phyloP scores from a whole-genome alignment of 139 green algal genomes.

The Coccomyxa sp. region DNA sequence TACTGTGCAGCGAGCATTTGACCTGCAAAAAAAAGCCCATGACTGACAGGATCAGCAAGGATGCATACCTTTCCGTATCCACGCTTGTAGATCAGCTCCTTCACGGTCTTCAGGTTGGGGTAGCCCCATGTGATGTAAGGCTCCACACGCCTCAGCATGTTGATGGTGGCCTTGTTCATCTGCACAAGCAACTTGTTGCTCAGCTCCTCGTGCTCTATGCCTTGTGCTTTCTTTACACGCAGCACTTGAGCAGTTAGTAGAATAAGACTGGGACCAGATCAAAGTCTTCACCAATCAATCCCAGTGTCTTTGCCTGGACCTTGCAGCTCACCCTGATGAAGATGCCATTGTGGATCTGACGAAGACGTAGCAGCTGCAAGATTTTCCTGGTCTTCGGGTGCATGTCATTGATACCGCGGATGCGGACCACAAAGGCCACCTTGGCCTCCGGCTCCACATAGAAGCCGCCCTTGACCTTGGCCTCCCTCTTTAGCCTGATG shows the following conservation, averaged over 20 bases:
- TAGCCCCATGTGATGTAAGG: constrained; percentile 97
- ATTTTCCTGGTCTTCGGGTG: constrained; percentile 96
- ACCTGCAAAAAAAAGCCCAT: no score
- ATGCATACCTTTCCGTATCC: constrained; percentile 89
- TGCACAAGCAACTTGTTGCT: constrained; percentile 23
- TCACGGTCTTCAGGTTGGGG: constrained; percentile 97
- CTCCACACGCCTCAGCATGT: constrained; percentile 95
- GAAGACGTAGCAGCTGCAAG: constrained; percentile 94
- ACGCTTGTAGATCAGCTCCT: constrained; percentile 99
- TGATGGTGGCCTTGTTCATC: constrained; percentile 97
- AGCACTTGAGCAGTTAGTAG: background rate
- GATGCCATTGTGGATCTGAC: constrained; percentile 97
- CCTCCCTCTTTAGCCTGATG: constrained; percentile 86
- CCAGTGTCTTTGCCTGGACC: background rate
- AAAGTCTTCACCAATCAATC: no score
- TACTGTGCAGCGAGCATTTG: no score
- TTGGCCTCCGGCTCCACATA: constrained; percentile 94
- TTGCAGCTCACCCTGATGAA: constrained; percentile 78
- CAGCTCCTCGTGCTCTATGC: no score
- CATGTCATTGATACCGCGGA: constrained; percentile 95
- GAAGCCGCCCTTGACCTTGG: constrained; percentile 87
- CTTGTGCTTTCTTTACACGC: background rate
- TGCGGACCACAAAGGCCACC: constrained; percentile 95
- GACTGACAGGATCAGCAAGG: no score
- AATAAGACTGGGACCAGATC: no score